These are phyloP conservation scores for Saccharata proteae DNA, from an alignment of 2,329 filamentous ascomycete genomes.

Conservation along the genomic window DNA sequence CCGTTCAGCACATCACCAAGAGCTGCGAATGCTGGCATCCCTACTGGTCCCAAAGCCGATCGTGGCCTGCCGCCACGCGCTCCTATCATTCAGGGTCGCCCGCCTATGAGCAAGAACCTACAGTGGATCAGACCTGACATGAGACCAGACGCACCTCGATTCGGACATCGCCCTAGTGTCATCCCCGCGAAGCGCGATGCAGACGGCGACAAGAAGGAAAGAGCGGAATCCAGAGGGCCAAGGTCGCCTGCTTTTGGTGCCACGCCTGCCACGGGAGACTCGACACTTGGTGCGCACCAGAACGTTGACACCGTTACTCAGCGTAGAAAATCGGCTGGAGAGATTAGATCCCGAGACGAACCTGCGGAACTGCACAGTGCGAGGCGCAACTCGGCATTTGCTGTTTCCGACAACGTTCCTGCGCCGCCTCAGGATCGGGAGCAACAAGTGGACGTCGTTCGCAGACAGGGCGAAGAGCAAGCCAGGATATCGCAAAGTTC, in stretches of 20 bases:
- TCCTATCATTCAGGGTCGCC: conserved; percentile 9
- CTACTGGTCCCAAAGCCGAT: conserved; percentile 28
- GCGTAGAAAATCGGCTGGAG: conserved; percentile 6
- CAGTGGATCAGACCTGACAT: conserved; percentile 33
- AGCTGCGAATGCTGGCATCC: conserved; percentile 16
- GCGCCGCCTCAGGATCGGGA: too few species aligned
- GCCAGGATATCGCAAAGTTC: conserved; percentile 4
- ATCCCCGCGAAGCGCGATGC: conserved; percentile 35
- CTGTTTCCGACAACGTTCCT: conserved; percentile 5
- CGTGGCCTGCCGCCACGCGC: conserved; percentile 16
- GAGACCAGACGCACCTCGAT: conserved; percentile 22
- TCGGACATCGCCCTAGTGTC: conserved; percentile 5
- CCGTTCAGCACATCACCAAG: conserved; percentile 24
- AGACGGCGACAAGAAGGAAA: conserved; percentile 30
- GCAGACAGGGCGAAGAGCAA: too few species aligned
- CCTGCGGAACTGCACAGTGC: conserved; percentile 6
- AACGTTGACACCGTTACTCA: conserved; percentile 16
- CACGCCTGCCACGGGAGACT: conserved; percentile 3
- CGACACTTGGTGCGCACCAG: conserved; percentile 14
- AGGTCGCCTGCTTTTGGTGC: conserved; percentile 5
- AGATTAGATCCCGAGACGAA: conserved; percentile 6
- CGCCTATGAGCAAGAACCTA: conserved; percentile 23
- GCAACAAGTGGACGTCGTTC: too few species aligned
- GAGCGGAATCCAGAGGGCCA: conserved; percentile 1
- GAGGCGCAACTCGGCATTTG: conserved; percentile 11